These are phyloP conservation scores for Magnaporthales sp. DNA, from an alignment of 2,329 filamentous ascomycete genomes.

Conservation along the genomic window DNA sequence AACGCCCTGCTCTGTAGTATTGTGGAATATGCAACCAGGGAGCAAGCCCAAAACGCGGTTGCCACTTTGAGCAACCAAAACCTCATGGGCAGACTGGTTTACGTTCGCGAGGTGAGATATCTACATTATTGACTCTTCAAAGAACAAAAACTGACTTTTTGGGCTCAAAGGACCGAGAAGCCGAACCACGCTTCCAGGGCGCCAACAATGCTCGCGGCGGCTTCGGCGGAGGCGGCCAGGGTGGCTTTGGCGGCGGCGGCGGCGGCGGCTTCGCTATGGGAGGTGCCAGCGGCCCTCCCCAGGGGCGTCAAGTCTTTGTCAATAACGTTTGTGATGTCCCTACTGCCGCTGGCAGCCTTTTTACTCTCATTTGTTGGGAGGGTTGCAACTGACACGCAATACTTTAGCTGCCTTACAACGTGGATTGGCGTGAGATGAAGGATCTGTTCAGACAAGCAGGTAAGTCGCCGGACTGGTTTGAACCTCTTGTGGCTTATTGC, in stretches of 20 bases:
- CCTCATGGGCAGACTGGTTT: conserved; percentile 95
- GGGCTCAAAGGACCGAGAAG: conserved; percentile 77
- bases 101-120: conserved; percentile 80
- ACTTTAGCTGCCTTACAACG: conserved; percentile 82
- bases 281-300: conserved; percentile 44
- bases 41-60: conserved; percentile 97
- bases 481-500: background rate
- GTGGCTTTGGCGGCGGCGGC: conserved; percentile 10
- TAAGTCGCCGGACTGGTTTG: conserved; percentile 37
- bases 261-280: conserved; percentile 40
- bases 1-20: conserved; percentile 51
- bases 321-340: conserved; percentile 75
- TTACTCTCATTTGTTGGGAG: conserved; percentile 10
- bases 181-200: conserved; percentile 90
- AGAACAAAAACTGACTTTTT: conserved; percentile 9
- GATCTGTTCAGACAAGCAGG: conserved; percentile 97
- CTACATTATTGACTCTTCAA: background rate
- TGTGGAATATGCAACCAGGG: conserved; percentile 99
- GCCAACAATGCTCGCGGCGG: conserved; percentile 58
- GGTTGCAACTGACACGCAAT: conserved; percentile 16
- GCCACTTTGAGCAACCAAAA: conserved; percentile 98
- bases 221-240: conserved; percentile 40
- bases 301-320: conserved; percentile 83
- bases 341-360: conserved; percentile 7
- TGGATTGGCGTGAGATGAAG: conserved; percentile 98